phyloP scores from a whole-genome alignment of 2,329 filamentous ascomycete species.

The Microdochium trichocladiopsis region DNA sequence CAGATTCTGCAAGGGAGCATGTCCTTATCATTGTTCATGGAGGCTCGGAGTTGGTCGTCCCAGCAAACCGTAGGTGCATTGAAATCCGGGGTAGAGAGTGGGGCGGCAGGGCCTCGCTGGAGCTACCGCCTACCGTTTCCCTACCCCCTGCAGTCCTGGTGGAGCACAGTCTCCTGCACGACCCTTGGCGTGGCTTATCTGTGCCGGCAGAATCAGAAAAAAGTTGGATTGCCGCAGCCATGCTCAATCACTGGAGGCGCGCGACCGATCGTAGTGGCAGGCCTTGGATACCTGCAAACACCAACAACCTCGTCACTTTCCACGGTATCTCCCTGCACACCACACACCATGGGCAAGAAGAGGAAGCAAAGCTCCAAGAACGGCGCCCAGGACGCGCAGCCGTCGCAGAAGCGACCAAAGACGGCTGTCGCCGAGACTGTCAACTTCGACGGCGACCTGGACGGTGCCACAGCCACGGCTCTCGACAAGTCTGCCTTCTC shows the following conservation, averaged over 20 bases:
- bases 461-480: constrained; percentile 8
- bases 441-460: constrained; percentile 11
- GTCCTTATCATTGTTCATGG: no score
- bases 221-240: background rate
- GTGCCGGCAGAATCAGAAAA: constrained; percentile 1
- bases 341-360: constrained; percentile 22
- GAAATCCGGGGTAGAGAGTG: no score
- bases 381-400: constrained; percentile 13
- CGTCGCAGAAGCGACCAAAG: constrained; percentile 28
- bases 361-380: constrained; percentile 19
- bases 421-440: constrained; percentile 12
- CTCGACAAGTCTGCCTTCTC: constrained; percentile 40
- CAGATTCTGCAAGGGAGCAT: no score
- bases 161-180: background rate
- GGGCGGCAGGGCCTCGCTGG: no score
- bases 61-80: no score
- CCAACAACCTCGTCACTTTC: background rate
- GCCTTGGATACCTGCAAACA: background rate
- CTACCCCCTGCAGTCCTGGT: no score
- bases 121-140: no score
- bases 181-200: background rate
- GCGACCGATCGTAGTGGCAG: background rate
- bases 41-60: no score
- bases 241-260: background rate
- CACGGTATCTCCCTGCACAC: background rate